Evolutionary conservation across 2,329 filamentous ascomycete genomes (phyloP).

Genomic region (Penicillium sp.): DNA sequence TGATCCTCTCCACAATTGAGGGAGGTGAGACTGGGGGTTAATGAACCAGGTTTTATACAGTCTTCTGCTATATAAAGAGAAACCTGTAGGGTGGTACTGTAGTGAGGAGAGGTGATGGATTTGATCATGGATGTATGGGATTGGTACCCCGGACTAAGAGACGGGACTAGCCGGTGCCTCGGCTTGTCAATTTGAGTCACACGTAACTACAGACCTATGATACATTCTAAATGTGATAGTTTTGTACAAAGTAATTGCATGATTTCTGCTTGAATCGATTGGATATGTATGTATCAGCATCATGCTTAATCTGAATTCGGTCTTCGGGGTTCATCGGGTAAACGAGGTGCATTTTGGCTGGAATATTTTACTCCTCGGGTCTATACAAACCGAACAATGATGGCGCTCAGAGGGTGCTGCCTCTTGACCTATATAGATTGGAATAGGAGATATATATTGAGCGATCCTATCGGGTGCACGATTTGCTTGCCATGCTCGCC

Average conservation of each 20-base stretch:
- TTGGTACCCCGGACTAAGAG: constrained; percentile 3
- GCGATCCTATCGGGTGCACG: neutral
- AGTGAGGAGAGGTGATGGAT: neutral
- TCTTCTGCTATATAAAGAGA: neutral
- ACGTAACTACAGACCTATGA: neutral
- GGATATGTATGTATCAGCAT: neutral
- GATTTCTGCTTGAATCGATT: neutral
- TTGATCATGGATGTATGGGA: neutral
- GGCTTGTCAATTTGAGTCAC: constrained; percentile 6
- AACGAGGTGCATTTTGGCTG: neutral
- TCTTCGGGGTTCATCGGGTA: neutral
- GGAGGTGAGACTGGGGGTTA: neutral
- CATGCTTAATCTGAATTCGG: neutral
- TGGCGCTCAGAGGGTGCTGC: neutral
- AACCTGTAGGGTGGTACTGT: neutral
- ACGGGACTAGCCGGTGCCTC: constrained; percentile 17
- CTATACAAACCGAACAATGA: neutral
- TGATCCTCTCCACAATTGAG: neutral
- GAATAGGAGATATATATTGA: neutral
- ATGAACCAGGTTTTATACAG: neutral
- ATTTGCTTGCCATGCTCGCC: neutral
- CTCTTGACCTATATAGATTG: neutral
- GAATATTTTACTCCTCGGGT: neutral
- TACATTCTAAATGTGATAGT: too few relatives aligned
- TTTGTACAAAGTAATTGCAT: neutral